phyloP scores from a whole-genome alignment of 345 rosid genomes.

The Eucalyptus albens region DNA sequence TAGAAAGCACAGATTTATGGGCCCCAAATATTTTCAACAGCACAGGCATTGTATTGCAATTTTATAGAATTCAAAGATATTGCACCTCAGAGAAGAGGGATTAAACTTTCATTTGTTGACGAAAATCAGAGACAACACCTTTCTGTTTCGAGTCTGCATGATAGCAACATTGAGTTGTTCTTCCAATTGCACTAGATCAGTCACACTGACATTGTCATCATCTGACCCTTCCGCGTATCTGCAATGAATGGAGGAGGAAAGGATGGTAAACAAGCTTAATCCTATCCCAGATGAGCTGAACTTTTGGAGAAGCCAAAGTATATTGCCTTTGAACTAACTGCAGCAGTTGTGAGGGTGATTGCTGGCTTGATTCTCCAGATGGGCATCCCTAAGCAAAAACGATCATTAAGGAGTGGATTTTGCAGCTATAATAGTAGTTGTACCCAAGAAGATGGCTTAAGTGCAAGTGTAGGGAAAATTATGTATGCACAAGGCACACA shows the following conservation, averaged over 20 bases:
- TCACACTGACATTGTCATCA: constrained; percentile 4
- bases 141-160: constrained; percentile 9
- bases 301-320: background rate
- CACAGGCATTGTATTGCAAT: background rate
- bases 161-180: constrained; percentile 9
- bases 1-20: background rate
- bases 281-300: background rate
- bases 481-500: background rate
- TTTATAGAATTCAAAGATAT: background rate
- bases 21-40: background rate
- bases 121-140: constrained; percentile 8
- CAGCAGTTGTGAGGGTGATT: constrained; percentile 7
- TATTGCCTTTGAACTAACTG: constrained; percentile 24
- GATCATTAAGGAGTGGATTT: background rate
- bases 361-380: background rate
- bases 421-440: background rate
- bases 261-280: background rate
- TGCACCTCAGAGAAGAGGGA: background rate
- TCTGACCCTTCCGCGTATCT: constrained; percentile 21
- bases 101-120: background rate
- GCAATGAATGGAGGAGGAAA: background rate
- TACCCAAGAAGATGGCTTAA: background rate
- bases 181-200: constrained; percentile 18
- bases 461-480: background rate
- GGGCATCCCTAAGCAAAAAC: constrained; percentile 1